These are phyloP conservation scores for Mortierella alpina DNA, from an alignment of 192 early-diverging fungal species.

Conservation along the genomic window DNA sequence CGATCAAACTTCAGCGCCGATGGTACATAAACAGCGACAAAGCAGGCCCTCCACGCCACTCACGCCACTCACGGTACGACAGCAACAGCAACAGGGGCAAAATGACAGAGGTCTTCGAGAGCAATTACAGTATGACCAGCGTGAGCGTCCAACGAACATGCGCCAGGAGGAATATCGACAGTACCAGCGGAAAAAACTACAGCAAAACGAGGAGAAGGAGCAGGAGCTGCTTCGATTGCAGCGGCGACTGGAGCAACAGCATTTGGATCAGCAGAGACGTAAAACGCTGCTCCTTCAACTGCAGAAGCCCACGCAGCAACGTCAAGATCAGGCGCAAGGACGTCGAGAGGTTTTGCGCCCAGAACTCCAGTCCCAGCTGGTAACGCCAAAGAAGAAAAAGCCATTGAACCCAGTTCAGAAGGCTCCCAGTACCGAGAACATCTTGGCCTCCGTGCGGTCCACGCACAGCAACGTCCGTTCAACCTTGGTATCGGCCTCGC, in stretches of 20 bases:
- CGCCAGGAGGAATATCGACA: constrained; percentile 13
- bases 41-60: no score
- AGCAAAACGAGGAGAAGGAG: constrained; percentile 15
- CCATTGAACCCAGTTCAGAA: constrained; percentile 44
- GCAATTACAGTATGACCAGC: neutral
- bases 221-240: constrained; percentile 23
- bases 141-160: neutral
- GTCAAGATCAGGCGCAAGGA: constrained; percentile 11
- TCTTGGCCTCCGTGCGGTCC: constrained; percentile 28
- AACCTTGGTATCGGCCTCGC: constrained; percentile 1
- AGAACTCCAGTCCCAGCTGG: neutral
- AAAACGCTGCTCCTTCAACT: constrained; percentile 21
- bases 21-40: no score
- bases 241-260: constrained; percentile 24
- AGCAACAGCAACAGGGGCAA: neutral
- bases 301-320: constrained; percentile 14
- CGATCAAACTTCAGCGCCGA: no score
- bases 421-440: constrained; percentile 45
- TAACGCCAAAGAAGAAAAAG: constrained; percentile 48
- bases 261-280: constrained; percentile 1
- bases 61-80: no score
- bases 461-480: constrained; percentile 10
- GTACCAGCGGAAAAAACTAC: constrained; percentile 18
- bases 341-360: neutral
- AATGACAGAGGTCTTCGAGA: neutral